Base-by-base conservation (phyloP, 208 protist genomes). In the Leptomonas pyrrhocoris region DNA sequence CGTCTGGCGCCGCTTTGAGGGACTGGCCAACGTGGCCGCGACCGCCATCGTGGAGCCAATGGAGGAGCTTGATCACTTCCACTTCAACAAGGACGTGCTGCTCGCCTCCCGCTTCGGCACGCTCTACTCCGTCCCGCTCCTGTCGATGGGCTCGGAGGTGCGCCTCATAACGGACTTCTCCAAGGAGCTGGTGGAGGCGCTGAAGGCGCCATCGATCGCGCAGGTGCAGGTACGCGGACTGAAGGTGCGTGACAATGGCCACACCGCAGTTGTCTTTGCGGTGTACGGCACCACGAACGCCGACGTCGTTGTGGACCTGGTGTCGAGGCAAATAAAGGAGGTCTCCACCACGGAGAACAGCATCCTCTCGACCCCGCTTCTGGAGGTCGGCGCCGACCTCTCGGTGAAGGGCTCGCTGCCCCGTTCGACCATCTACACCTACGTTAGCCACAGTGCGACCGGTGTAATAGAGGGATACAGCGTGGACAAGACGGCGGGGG, bases 1-100 rank as follows among this genome's bases (percentile, higher is more conserved):
- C 5, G 42, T 89, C 42, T 96, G 92, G 89, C 79, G 90, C 64
- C 86, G 92, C 40, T 57, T 46, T 31, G 92, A 96, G 55, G 88
- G 84, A 4, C 79, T 96, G 7, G 72, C 84, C 13, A 63, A 68
- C 56, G 76, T 77, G 46, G 68, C 79, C 19, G 84, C 74, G 18
- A 79, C 74, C 46, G 55, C 84, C 18, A 86, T 96, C 56, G 75
- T 73, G 19, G 74, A 86, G 36, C 84, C 81, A 18, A 54, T 75
- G 51, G 69, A 40, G 31, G 16, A 56, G 13, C 61, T 91, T 4
- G 92, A 96, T 67, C 89, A 91, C 68, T 94, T 96, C 57, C 76
- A 86, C 48, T 93, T 96, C 58, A 87, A 90, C 64, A 90, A 94
- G 74, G 50, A 87, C 21, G 73, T 80, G 8, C 60, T 94, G 8